Evolutionary conservation across 2,329 filamentous ascomycete genomes (phyloP).

Genomic region (Grosmannia clavigera): DNA sequence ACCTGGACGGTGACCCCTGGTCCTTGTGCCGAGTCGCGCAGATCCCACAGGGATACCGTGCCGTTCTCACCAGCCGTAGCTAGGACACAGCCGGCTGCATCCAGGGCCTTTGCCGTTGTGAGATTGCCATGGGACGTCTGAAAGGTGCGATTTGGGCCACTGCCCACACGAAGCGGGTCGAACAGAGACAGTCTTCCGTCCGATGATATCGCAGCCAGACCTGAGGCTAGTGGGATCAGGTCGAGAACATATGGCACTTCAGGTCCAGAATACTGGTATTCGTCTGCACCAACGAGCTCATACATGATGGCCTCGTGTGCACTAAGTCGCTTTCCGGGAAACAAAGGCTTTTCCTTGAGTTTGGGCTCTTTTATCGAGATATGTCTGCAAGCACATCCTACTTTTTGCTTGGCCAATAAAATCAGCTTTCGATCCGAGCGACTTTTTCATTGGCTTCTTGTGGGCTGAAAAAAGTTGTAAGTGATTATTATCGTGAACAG

Average conservation of each 20-base stretch:
- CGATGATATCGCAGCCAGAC: conserved; percentile 53
- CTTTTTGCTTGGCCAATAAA: background rate
- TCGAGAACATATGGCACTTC: conserved; percentile 43
- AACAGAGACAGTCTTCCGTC: conserved; percentile 59
- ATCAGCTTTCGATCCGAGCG: background rate
- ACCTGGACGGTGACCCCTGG: conserved; percentile 32
- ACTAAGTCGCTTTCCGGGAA: too few relatives aligned
- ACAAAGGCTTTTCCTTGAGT: too few relatives aligned
- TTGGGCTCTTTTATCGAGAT: too few relatives aligned
- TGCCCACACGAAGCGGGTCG: conserved; percentile 42
- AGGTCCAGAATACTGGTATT: conserved; percentile 24
- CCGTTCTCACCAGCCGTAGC: conserved; percentile 64
- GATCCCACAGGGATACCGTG: conserved; percentile 52
- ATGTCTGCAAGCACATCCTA: too few relatives aligned
- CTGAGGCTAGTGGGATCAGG: conserved; percentile 35
- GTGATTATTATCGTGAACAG: background rate
- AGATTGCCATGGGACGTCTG: conserved; percentile 48
- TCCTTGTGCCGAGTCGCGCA: conserved; percentile 30
- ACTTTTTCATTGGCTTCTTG: background rate
- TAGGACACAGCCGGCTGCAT: conserved; percentile 38
- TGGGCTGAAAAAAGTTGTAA: conserved; percentile 1
- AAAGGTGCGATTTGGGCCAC: conserved; percentile 34
- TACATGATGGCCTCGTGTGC: conserved; percentile 23
- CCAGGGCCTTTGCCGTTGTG: conserved; percentile 47
- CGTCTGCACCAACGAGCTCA: conserved; percentile 25